Evolutionary conservation across 176 grass and related monocot genomes (phyloP).

Genomic region (Miscanthus lutarioriparius): DNA sequence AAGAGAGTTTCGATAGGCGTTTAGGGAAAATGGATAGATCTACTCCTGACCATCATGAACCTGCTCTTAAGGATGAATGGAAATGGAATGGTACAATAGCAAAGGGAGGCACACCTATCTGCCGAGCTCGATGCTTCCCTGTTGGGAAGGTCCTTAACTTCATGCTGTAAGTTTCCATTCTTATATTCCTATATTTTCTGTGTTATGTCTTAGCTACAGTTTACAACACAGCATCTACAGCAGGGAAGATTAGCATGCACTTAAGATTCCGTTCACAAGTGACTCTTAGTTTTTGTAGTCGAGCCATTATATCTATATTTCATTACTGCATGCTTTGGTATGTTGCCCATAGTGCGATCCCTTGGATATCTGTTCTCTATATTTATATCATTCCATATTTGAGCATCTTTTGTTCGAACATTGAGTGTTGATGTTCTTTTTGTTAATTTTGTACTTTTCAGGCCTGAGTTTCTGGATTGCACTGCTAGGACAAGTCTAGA

Average conservation of each 20-base stretch:
- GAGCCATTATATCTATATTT: constrained; percentile 18
- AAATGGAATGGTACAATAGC: constrained; percentile 95
- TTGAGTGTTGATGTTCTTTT: constrained; percentile 4
- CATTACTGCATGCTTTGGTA: background rate
- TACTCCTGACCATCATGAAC: constrained; percentile 50
- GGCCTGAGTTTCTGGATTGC: constrained; percentile 79
- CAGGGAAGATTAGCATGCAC: constrained; percentile 2
- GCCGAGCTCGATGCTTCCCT: constrained; percentile 89
- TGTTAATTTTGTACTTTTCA: constrained; percentile 48
- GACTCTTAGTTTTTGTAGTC: background rate
- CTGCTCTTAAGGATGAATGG: constrained; percentile 72
- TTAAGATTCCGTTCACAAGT: background rate
- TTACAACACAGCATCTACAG: constrained; percentile 18
- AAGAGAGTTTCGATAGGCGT: constrained; percentile 48
- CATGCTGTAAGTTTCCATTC: constrained; percentile 83
- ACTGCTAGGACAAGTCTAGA: constrained; percentile 88
- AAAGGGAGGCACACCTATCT: constrained; percentile 82
- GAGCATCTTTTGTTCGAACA: background rate
- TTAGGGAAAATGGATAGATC: constrained; percentile 44
- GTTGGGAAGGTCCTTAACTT: constrained; percentile 92
- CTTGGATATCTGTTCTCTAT: background rate
- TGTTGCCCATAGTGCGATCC: background rate
- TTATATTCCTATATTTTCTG: background rate
- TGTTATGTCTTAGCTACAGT: constrained; percentile 1
- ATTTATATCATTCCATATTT: background rate